Conservation (phyloP, 1,139 yeast species). For the Saccharomyces pastorianus region DNA sequence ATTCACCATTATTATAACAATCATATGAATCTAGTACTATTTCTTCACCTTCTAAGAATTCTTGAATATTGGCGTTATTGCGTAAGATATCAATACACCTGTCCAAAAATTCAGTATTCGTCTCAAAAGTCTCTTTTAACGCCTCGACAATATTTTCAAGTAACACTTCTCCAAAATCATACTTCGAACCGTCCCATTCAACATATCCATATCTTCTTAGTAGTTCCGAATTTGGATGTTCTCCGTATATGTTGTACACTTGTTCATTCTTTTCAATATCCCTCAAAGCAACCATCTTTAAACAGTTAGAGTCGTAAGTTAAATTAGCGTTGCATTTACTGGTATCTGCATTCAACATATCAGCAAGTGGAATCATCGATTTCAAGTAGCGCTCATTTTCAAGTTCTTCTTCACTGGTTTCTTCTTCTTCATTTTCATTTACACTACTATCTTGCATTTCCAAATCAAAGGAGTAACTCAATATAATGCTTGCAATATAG, state of each 20-base stretch:
- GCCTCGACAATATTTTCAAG: constrained; percentile 34
- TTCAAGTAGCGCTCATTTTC: constrained; percentile 47
- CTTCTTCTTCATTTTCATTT: constrained; percentile 29
- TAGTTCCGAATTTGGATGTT: constrained; percentile 81
- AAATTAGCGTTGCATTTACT: constrained; percentile 68
- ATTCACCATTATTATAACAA: constrained; percentile 48
- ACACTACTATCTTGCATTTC: constrained; percentile 32
- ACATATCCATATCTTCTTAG: constrained; percentile 88
- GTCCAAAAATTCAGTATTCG: constrained; percentile 28
- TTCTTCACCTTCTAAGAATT: constrained; percentile 40
- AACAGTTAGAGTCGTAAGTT: constrained; percentile 38
- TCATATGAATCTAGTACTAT: constrained; percentile 55
- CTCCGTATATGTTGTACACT: constrained; percentile 82
- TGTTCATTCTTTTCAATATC: constrained; percentile 60
- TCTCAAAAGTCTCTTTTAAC: constrained; percentile 13
- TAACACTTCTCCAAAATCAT: constrained; percentile 75
- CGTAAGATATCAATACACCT: constrained; percentile 23
- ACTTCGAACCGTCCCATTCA: constrained; percentile 64
- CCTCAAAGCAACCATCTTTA: constrained; percentile 66
- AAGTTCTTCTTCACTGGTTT: constrained; percentile 32
- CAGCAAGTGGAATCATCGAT: constrained; percentile 91
- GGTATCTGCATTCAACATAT: constrained; percentile 81
- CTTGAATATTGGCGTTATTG: constrained; percentile 33
- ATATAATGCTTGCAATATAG: constrained; percentile 58
- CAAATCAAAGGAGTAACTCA: constrained; percentile 65